These are phyloP conservation scores for Populus deltoides DNA, from an alignment of 345 rosid species.

Conservation along the genomic window DNA sequence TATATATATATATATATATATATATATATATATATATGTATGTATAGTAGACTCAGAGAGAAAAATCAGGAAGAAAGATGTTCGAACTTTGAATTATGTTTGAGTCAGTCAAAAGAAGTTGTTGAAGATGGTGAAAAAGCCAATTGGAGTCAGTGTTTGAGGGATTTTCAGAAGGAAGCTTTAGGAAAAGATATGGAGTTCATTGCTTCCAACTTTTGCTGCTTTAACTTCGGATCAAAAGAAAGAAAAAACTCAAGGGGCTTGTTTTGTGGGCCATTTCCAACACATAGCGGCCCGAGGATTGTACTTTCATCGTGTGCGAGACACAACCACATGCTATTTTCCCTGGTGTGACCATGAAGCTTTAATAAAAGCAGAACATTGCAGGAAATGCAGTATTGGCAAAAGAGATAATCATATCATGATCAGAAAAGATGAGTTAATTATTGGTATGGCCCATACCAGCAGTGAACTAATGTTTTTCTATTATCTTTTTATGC, in stretches of 20 bases:
- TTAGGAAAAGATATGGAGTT: constrained; percentile 30
- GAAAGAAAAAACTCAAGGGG: constrained; percentile 39
- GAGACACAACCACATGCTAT: not conserved
- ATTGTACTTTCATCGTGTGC: constrained; percentile 17
- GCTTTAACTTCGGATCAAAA: constrained; percentile 38
- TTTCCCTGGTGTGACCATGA: constrained; percentile 9
- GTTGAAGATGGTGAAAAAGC: constrained; percentile 35
- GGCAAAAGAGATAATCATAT: constrained; percentile 37
- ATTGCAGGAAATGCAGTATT: constrained; percentile 26
- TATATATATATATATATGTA: not conserved
- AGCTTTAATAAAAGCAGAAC: constrained; percentile 24
- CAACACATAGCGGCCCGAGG: constrained; percentile 9
- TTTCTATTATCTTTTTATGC: not conserved
- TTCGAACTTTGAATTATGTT: constrained; percentile 25
- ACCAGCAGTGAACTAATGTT: not conserved
- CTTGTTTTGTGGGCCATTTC: constrained; percentile 31
- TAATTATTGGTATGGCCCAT: constrained; percentile 21
- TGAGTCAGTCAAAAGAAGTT: constrained; percentile 53
- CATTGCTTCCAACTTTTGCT: constrained; percentile 31
- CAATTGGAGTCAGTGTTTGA: constrained; percentile 20
- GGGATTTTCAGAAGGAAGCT: constrained; percentile 26
- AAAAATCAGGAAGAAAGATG: constrained; percentile 21
- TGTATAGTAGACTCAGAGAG: constrained; percentile 3
- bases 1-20: no score
- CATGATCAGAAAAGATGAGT: constrained; percentile 21